Evolutionary conservation across 306 rosid genomes (phyloP).

Genomic region (Cucumis cinereus): DNA sequence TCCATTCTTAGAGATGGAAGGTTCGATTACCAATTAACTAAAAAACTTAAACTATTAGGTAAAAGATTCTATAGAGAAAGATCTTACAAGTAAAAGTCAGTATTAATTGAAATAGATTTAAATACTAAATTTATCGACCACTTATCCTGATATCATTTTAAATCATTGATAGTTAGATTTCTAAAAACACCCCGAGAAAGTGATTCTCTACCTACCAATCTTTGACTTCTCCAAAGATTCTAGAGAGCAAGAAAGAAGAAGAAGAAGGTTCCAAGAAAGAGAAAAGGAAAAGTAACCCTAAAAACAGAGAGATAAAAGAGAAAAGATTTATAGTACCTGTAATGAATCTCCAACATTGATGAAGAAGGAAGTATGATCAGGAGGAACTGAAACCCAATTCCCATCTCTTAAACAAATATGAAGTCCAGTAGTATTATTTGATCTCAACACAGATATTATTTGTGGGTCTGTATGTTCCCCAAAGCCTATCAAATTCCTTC

Average conservation of each 20-base stretch:
- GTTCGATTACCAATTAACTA: too few relatives aligned
- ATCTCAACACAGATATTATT: constrained; percentile 67
- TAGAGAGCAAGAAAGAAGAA: background rate
- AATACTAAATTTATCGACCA: too few relatives aligned
- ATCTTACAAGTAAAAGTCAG: too few relatives aligned
- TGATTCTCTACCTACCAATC: too few relatives aligned
- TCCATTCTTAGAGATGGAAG: too few relatives aligned
- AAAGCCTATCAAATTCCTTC: constrained; percentile 54
- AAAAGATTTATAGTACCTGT: constrained; percentile 34
- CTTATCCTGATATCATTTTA: too few relatives aligned
- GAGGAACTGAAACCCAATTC: constrained; percentile 64
- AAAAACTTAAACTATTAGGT: too few relatives aligned
- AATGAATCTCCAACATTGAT: constrained; percentile 67
- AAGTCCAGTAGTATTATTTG: constrained; percentile 63
- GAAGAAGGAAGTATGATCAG: constrained; percentile 60
- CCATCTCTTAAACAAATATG: constrained; percentile 71
- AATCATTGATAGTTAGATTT: too few relatives aligned
- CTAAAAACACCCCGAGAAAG: too few relatives aligned
- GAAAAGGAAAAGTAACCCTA: background rate
- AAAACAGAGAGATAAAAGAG: background rate
- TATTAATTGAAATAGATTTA: too few relatives aligned
- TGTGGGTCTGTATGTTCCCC: constrained; percentile 99
- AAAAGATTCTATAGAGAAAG: too few relatives aligned
- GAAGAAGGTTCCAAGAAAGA: background rate
- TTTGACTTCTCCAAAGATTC: background rate